Percentiles rank a stretch among this genome's conserved stretches.
These are phyloP conservation scores for Aristolochia contorta DNA, from an alignment of 164 flowering plant species.

Conservation along the genomic window DNA sequence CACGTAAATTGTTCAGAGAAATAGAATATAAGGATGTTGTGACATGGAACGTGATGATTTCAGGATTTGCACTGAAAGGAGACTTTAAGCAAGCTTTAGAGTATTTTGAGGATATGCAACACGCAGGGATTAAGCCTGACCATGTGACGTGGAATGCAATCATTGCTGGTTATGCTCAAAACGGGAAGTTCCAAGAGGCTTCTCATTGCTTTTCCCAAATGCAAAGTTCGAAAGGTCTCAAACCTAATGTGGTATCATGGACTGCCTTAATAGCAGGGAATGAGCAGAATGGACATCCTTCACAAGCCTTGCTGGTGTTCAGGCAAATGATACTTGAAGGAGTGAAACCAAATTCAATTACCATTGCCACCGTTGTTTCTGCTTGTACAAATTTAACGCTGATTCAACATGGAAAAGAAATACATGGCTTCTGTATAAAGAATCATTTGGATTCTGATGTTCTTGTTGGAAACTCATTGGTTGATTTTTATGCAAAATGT, in stretches of 20 bases:
- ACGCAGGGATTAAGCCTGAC: constrained; percentile 24
- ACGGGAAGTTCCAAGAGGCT: constrained; percentile 27
- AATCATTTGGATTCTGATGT: constrained; percentile 18
- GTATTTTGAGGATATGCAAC: constrained; percentile 23
- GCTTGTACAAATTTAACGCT: constrained; percentile 28
- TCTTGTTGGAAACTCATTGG: constrained; percentile 24
- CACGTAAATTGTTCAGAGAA: constrained; percentile 18
- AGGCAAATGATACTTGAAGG: constrained; percentile 22
- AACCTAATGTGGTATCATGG: constrained; percentile 33
- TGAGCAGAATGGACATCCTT: constrained; percentile 23
- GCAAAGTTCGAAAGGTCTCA: constrained; percentile 11
- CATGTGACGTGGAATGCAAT: constrained; percentile 34
- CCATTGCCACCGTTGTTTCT: constrained; percentile 30
- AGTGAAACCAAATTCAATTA: constrained; percentile 25
- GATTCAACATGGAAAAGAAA: constrained; percentile 24
- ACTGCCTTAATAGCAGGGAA: constrained; percentile 28
- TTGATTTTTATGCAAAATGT: constrained; percentile 26
- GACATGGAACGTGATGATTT: constrained; percentile 34
- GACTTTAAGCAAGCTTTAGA: constrained; percentile 22
- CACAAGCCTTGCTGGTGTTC: constrained; percentile 21
- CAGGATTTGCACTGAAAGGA: constrained; percentile 25
- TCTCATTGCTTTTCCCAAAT: constrained; percentile 16
- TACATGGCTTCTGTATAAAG: constrained; percentile 29
- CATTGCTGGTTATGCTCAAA: constrained; percentile 26
- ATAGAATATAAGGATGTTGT: constrained; percentile 26